Percentiles rank a stretch among this genome's conserved stretches.
These are phyloP conservation scores for Ophiocordyceps camponoti-rufipedis DNA, from an alignment of 2,329 filamentous ascomycete genomes.

Conservation along the genomic window DNA sequence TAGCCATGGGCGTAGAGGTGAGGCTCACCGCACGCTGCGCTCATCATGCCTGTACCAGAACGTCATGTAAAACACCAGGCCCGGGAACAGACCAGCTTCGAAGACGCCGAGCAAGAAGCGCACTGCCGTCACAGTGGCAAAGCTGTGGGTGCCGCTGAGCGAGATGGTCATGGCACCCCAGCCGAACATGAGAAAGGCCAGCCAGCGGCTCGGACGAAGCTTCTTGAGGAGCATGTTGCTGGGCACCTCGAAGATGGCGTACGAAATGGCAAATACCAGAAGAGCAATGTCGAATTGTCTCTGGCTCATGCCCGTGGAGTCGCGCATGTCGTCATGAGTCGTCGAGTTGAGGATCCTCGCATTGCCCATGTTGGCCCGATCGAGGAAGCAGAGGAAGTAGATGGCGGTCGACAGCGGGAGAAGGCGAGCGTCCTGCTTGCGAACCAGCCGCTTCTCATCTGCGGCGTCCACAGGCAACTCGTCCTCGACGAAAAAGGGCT, in stretches of 20 bases:
- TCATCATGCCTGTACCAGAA: slow-evolving; percentile 59
- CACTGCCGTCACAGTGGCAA: slow-evolving; percentile 43
- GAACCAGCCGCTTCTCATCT: slow-evolving; percentile 21
- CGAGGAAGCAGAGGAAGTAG: slow-evolving; percentile 50
- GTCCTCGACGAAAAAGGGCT: not conserved
- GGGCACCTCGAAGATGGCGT: slow-evolving; percentile 42
- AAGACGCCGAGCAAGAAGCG: slow-evolving; percentile 50
- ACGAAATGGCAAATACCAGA: slow-evolving; percentile 43
- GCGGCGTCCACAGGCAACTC: not conserved
- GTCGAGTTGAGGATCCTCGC: slow-evolving; percentile 46
- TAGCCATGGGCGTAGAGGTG: not conserved
- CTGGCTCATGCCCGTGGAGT: slow-evolving; percentile 40
- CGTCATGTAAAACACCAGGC: slow-evolving; percentile 47
- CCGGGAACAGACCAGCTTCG: slow-evolving; percentile 49
- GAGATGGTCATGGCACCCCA: slow-evolving; percentile 53
- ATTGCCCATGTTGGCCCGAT: slow-evolving; percentile 52
- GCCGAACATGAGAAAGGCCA: slow-evolving; percentile 45
- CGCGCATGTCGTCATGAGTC: slow-evolving; percentile 39
- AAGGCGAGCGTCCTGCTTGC: slow-evolving; percentile 45
- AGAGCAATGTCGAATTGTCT: slow-evolving; percentile 41
- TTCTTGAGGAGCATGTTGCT: slow-evolving; percentile 50
- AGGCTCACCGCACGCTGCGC: slow-evolving; percentile 29
- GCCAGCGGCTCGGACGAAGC: slow-evolving; percentile 41
- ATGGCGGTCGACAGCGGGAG: slow-evolving; percentile 44
- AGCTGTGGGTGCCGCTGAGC: slow-evolving; percentile 45